These are phyloP conservation scores for Tieghemiomyces parasiticus DNA, from an alignment of 192 early-diverging fungal genomes.

Conservation along the genomic window DNA sequence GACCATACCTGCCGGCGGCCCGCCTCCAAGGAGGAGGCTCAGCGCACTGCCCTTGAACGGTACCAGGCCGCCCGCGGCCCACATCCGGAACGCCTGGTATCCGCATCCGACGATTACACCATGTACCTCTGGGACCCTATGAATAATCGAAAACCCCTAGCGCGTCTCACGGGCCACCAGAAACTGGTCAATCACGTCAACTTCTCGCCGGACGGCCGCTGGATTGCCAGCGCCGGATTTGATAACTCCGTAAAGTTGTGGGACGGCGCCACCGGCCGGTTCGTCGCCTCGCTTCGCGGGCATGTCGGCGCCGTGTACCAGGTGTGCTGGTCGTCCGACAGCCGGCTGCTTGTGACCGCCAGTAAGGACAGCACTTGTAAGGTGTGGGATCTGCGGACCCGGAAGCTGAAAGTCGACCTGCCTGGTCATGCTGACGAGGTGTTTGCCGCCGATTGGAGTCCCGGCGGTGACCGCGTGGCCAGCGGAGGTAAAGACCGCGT, in stretches of 20 bases:
- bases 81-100: conserved; percentile 67
- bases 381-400: conserved; percentile 83
- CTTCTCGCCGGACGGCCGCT: conserved; percentile 84
- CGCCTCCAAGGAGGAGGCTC: conserved; percentile 45
- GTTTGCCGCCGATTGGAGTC: conserved; percentile 90
- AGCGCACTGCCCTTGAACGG: conserved; percentile 54
- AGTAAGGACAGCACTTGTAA: conserved; percentile 89
- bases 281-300: conserved; percentile 80
- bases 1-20: conserved; percentile 67
- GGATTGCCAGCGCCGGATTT: conserved; percentile 84
- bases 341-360: conserved; percentile 76
- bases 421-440: conserved; percentile 96
- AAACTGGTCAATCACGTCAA: conserved; percentile 88
- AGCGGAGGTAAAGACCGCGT: conserved; percentile 88
- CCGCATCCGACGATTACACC: conserved; percentile 95
- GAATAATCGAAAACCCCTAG: conserved; percentile 60
- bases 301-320: conserved; percentile 97
- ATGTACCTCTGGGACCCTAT: conserved; percentile 91
- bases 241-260: conserved; percentile 97
- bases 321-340: conserved; percentile 87
- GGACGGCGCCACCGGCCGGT: conserved; percentile 83
- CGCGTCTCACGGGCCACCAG: conserved; percentile 85
- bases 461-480: conserved; percentile 76
- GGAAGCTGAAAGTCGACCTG: conserved; percentile 82
- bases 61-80: conserved; percentile 55